These are phyloP conservation scores for Pulchroboletus neoregius DNA, from an alignment of 1,284 basidiomycete genomes.

Conservation along the genomic window DNA sequence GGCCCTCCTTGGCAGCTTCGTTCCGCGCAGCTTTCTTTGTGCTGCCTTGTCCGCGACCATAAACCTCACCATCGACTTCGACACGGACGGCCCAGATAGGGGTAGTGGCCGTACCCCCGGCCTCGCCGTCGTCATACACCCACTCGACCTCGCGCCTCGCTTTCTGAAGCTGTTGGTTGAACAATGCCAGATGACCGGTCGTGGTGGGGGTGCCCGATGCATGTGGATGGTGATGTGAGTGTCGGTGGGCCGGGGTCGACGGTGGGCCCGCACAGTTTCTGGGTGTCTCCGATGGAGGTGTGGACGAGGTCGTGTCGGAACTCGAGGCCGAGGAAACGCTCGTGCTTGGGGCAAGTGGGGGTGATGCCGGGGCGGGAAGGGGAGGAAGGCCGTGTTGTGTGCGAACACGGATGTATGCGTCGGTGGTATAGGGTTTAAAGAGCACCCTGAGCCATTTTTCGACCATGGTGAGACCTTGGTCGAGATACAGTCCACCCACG, in stretches of 20 bases:
- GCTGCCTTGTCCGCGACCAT: conserved; percentile 58
- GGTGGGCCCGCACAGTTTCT: background rate
- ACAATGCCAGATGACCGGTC: conserved; percentile 65
- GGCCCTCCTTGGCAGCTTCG: conserved; percentile 60
- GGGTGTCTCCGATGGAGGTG: conserved; percentile 1
- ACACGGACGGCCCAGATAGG: conserved; percentile 69
- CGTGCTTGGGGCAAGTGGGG: conserved; percentile 21
- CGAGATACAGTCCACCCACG: conserved; percentile 66
- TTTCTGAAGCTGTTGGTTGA: conserved; percentile 71
- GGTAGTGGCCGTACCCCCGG: conserved; percentile 51
- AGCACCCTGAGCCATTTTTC: conserved; percentile 56
- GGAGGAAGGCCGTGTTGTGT: conserved; percentile 57
- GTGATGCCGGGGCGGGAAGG: conserved; percentile 6
- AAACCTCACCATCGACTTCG: conserved; percentile 52
- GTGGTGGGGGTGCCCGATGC: conserved; percentile 28
- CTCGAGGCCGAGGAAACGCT: conserved; percentile 17
- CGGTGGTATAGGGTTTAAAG: conserved; percentile 55
- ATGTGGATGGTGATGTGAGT: conserved; percentile 20
- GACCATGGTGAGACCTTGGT: conserved; percentile 56
- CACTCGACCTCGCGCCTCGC: conserved; percentile 57
- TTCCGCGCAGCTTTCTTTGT: conserved; percentile 76
- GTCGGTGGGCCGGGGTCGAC: conserved; percentile 6
- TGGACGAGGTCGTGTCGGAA: background rate
- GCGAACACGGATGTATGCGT: conserved; percentile 60
- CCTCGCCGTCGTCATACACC: conserved; percentile 51